phyloP scores from a whole-genome alignment of 2,329 filamentous ascomycete species.

The Fusarium tupiense region DNA sequence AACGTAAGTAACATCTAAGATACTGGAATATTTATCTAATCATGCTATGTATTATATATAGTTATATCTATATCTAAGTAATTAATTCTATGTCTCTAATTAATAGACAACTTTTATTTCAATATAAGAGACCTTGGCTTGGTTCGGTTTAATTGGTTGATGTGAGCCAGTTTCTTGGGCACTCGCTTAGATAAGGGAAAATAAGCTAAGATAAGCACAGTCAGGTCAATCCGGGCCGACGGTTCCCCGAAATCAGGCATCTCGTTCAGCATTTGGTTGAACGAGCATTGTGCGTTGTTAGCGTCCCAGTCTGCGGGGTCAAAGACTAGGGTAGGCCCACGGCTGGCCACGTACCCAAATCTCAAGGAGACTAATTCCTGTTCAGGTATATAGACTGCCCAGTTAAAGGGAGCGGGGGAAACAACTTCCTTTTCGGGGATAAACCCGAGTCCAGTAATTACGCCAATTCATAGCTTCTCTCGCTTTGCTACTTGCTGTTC shows the following conservation, averaged over 20 bases:
- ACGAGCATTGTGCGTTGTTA: not conserved
- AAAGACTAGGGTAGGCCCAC: not conserved
- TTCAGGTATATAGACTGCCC: too few species aligned
- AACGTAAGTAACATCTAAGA: too few species aligned
- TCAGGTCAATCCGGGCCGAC: not conserved
- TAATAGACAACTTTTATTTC: too few species aligned
- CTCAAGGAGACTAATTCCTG: too few species aligned
- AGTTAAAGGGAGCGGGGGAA: too few species aligned
- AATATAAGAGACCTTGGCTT: too few species aligned
- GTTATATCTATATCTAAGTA: too few species aligned
- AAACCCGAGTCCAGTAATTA: not conserved
- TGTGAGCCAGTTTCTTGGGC: rapidly evolving
- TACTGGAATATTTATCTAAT: too few species aligned
- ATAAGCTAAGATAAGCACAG: not conserved
- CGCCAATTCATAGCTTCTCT: rapidly evolving
- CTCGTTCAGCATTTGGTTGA: not conserved
- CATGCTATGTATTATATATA: too few species aligned
- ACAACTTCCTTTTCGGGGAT: too few species aligned
- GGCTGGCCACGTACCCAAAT: not conserved
- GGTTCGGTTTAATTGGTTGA: too few species aligned
- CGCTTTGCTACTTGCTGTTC: not conserved
- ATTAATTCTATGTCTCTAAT: too few species aligned
- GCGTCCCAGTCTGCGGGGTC: not conserved
- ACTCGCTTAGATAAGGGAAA: not conserved
- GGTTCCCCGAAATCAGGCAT: not conserved